Conservation (phyloP, 371 early-diverging fungal genomes). For the Dichotomocladium elegans region DNA sequence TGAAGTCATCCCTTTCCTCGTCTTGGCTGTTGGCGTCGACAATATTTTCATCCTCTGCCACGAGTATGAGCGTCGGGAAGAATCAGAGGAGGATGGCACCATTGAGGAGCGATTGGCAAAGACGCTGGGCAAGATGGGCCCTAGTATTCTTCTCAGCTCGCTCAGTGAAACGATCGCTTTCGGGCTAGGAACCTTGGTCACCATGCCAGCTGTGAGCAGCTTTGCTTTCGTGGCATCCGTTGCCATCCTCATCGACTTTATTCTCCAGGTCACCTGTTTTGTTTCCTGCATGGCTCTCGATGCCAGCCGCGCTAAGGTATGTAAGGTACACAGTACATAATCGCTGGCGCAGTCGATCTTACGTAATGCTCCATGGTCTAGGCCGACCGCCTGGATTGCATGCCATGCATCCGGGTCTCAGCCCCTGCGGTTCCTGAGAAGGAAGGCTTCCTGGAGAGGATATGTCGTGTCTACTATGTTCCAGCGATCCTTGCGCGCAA, state of each 20-base stretch:
- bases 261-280: slow-evolving; percentile 73
- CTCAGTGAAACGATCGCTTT: slow-evolving; percentile 72
- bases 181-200: slow-evolving; percentile 64
- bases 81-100: slow-evolving; percentile 20
- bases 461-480: slow-evolving; percentile 55
- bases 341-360: neutral
- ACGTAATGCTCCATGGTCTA: slow-evolving; percentile 8
- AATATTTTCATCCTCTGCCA: slow-evolving; percentile 77
- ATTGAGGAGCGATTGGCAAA: slow-evolving; percentile 57
- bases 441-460: slow-evolving; percentile 50
- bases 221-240: slow-evolving; percentile 74
- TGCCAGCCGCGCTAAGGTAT: slow-evolving; percentile 51
- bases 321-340: neutral
- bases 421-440: slow-evolving; percentile 49
- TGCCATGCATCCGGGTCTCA: slow-evolving; percentile 58
- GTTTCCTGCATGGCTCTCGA: slow-evolving; percentile 67
- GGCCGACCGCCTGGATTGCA: slow-evolving; percentile 60
- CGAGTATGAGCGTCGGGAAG: slow-evolving; percentile 55
- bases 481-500: slow-evolving; percentile 48
- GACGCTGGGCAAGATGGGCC: slow-evolving; percentile 66
- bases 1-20: slow-evolving; percentile 79
- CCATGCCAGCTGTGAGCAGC: slow-evolving; percentile 77
- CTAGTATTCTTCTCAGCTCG: slow-evolving; percentile 66
- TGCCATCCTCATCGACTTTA: slow-evolving; percentile 69
- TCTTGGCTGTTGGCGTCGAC: slow-evolving; percentile 79